Evolutionary conservation across 768 basidiomycete genomes (phyloP).

Genomic region (Lentinus brumalis): DNA sequence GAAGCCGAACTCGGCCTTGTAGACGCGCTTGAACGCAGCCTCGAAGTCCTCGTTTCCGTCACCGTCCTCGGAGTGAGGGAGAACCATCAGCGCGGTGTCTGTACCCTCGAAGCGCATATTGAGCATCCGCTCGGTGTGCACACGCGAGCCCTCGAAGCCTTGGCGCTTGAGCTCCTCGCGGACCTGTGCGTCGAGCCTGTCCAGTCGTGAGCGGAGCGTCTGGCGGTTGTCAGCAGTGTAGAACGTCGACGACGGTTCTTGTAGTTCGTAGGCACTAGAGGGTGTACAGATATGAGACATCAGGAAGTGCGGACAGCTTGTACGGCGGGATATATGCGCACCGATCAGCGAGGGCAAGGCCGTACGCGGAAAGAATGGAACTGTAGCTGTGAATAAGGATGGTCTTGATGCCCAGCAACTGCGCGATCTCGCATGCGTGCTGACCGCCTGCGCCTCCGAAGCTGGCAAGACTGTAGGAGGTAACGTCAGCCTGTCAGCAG

Average conservation of each 20-base stretch:
- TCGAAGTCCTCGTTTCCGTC: slow-evolving; percentile 74
- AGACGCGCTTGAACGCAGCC: slow-evolving; percentile 74
- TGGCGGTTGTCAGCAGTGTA: slow-evolving; percentile 62
- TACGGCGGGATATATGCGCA: slow-evolving; percentile 18
- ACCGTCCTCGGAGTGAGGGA: slow-evolving; percentile 51
- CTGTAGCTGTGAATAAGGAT: slow-evolving; percentile 90
- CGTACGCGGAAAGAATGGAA: slow-evolving; percentile 92
- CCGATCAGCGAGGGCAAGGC: slow-evolving; percentile 87
- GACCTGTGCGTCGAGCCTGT: slow-evolving; percentile 67
- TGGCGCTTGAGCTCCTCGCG: slow-evolving; percentile 68
- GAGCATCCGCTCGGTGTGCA: slow-evolving; percentile 78
- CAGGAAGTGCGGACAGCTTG: background rate
- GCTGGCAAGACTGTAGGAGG: slow-evolving; percentile 61
- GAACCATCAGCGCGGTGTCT: slow-evolving; percentile 89
- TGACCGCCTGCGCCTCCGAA: slow-evolving; percentile 93
- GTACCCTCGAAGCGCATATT: slow-evolving; percentile 95
- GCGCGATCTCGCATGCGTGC: slow-evolving; percentile 91
- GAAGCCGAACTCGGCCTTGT: slow-evolving; percentile 91
- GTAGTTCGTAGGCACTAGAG: slow-evolving; percentile 77
- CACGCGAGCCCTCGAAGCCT: slow-evolving; percentile 76
- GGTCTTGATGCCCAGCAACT: slow-evolving; percentile 81
- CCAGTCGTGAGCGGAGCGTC: slow-evolving; percentile 63
- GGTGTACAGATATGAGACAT: background rate
- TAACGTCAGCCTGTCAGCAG: background rate
- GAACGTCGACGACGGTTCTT: slow-evolving; percentile 86